Base-by-base conservation (phyloP, 2,329 filamentous ascomycete genomes). In the Epichloe festucae region DNA sequence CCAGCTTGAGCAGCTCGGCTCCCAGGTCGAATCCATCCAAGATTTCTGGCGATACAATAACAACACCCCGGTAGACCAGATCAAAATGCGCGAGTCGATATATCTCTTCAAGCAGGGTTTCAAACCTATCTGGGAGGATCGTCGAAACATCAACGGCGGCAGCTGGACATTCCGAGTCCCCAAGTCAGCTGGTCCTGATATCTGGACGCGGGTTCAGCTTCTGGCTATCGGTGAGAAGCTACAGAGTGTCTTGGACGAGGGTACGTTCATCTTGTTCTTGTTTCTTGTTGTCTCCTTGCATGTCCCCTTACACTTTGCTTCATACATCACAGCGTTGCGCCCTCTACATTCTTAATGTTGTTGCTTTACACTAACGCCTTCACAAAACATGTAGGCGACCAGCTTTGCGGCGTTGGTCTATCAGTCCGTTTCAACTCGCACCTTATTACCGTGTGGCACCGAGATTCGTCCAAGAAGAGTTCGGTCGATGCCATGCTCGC, bases 361-460 rank as follows among this genome's bases (percentile, higher is more conserved):
- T 7, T 46, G 12, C 8, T 5, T 31, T 0, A 31, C 40, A 12
- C 39, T 31, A 19, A 44, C 27, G 34, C 17, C 17, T 44, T 19
- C 23, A 41, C 27, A 1, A 38, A 38, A 53, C 62, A 10, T 31
- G 31, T 4, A 89, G 87, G 81, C 54, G 85, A 89, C 65, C 89
- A 95, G 65, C 85, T 97, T 59, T 93, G 90, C 65, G 91, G 91
- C 48, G 83, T 96, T 46, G 88, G 87, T 42, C 82, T 93, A 57
- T 89, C 86, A 1, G 87, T 91, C 53, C 84, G 90, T 61, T 94
- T 93, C 76, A 95, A 90, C 70, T 85, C 84, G 34, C 84, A 91
- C 65, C 80, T 95, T 59, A 85, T 96, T 65, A 86, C 87, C 59
- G 80, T 97, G 62, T 97, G 91, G 91, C 93, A 95, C 71, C 87